Conservation (phyloP, 2,329 filamentous ascomycete species). For the Cephalotrichum gorgonifer region DNA sequence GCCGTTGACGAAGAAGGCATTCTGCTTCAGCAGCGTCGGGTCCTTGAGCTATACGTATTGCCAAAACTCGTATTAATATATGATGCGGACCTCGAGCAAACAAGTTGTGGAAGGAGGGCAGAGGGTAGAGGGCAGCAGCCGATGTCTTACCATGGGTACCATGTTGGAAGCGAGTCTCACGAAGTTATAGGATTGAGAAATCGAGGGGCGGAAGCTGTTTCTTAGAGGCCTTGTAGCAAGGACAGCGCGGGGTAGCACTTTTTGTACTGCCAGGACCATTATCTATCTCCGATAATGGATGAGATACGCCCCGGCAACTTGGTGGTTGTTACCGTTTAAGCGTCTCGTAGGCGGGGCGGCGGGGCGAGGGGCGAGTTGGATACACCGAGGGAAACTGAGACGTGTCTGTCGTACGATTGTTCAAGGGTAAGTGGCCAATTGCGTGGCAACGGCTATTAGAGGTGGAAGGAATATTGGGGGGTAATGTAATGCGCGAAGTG, state of each 20-base stretch:
- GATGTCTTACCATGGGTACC: constrained; percentile 29
- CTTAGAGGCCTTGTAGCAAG: constrained; percentile 18
- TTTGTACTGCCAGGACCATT: constrained; percentile 3
- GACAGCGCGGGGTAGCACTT: background rate
- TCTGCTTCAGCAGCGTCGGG: constrained; percentile 71
- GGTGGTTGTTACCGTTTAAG: too few relatives aligned
- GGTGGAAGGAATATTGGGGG: too few relatives aligned
- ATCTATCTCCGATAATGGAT: constrained; percentile 3
- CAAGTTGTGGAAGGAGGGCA: background rate
- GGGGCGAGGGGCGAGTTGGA: too few relatives aligned
- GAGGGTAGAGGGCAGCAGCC: too few relatives aligned
- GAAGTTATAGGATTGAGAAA: constrained; percentile 15
- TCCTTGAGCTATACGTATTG: constrained; percentile 60
- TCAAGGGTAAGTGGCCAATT: background rate
- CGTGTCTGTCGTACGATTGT: background rate
- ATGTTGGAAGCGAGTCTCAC: constrained; percentile 34
- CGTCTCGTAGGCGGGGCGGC: too few relatives aligned
- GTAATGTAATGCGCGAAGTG: too few relatives aligned
- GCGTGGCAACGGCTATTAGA: background rate
- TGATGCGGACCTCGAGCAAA: background rate
- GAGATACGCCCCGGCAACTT: too few relatives aligned
- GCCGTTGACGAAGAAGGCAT: constrained; percentile 79
- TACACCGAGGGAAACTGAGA: too few relatives aligned
- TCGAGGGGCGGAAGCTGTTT: constrained; percentile 18
- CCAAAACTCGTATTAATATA: background rate